A percentile compares a stretch with the other conserved stretches of the same genome.
phyloP scores from a whole-genome alignment of 2,329 filamentous ascomycete species.

The Sporothrix globosa region DNA sequence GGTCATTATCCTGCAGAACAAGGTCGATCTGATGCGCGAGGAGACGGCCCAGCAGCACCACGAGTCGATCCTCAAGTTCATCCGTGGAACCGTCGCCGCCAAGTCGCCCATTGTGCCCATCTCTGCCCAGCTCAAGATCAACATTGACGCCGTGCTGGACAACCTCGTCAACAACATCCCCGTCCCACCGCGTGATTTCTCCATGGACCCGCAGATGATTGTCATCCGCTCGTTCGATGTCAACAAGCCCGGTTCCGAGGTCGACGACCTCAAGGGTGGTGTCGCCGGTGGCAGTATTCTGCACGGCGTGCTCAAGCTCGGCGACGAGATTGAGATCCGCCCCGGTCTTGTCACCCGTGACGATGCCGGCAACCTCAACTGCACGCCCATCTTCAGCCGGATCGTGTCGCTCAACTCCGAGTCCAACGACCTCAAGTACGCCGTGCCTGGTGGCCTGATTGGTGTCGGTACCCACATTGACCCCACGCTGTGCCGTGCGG shows the following conservation, averaged over 20 bases:
- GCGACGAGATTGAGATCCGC: conserved; percentile 97
- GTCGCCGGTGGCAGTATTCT: conserved; percentile 96
- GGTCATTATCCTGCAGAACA: conserved; percentile 99
- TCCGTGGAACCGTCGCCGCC: conserved; percentile 93
- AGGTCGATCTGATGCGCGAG: conserved; percentile 97
- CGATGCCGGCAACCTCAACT: conserved; percentile 89
- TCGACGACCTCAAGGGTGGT: conserved; percentile 97
- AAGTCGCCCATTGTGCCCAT: conserved; percentile 96
- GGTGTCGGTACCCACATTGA: conserved; percentile 98
- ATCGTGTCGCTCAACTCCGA: conserved; percentile 96
- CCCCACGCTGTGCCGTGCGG: conserved; percentile 95
- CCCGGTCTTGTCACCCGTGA: conserved; percentile 98
- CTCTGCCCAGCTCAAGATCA: conserved; percentile 97
- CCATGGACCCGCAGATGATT: conserved; percentile 94
- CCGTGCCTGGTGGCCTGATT: conserved; percentile 94
- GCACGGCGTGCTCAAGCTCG: conserved; percentile 93
- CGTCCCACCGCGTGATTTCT: conserved; percentile 87
- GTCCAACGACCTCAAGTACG: conserved; percentile 97
- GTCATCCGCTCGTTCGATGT: conserved; percentile 99
- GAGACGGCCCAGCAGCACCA: conserved; percentile 92
- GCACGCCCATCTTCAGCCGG: conserved; percentile 94
- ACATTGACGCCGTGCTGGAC: conserved; percentile 98
- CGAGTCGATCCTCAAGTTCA: conserved; percentile 97
- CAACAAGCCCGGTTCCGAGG: conserved; percentile 99
- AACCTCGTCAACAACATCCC: conserved; percentile 94